Percentiles rank a stretch among this genome's conserved stretches.
Conservation (phyloP, 1,284 basidiomycete species). For the Ceratobasidium sp. region DNA sequence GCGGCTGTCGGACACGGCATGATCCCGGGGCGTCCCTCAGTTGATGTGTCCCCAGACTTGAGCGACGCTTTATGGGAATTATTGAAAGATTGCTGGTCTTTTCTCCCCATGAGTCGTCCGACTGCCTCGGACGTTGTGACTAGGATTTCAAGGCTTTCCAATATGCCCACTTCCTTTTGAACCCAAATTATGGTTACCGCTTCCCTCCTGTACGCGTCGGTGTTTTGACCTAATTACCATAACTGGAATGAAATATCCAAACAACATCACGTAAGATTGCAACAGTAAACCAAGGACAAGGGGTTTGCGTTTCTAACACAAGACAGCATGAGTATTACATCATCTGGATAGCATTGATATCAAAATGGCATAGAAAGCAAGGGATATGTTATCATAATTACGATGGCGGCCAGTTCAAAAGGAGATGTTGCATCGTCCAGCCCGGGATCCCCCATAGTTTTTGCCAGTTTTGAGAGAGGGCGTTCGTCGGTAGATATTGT, state of each 20-base stretch:
- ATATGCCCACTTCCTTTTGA: no score
- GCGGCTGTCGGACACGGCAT: neutral
- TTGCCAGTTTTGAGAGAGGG: constrained; percentile 19
- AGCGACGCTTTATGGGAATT: neutral
- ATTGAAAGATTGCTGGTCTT: neutral
- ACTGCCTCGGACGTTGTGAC: neutral
- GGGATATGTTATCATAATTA: constrained; percentile 1
- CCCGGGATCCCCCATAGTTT: constrained; percentile 33
- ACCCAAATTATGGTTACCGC: no score
- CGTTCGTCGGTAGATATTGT: neutral
- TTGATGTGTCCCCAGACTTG: neutral
- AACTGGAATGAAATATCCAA: neutral
- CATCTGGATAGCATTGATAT: constrained; percentile 1
- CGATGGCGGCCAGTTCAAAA: constrained; percentile 31
- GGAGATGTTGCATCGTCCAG: constrained; percentile 17
- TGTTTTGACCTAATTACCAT: no score
- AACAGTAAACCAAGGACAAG: neutral
- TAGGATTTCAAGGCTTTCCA: neutral
- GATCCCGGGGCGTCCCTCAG: neutral
- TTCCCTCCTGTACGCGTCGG: no score
- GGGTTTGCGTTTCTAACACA: neutral
- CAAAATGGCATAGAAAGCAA: neutral
- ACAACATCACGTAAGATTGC: neutral
- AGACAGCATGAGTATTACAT: constrained; percentile 21
- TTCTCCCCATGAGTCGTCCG: neutral